These are phyloP conservation scores for Proliferodiscus dingleyae DNA, from an alignment of 2,329 filamentous ascomycete genomes.

Conservation along the genomic window DNA sequence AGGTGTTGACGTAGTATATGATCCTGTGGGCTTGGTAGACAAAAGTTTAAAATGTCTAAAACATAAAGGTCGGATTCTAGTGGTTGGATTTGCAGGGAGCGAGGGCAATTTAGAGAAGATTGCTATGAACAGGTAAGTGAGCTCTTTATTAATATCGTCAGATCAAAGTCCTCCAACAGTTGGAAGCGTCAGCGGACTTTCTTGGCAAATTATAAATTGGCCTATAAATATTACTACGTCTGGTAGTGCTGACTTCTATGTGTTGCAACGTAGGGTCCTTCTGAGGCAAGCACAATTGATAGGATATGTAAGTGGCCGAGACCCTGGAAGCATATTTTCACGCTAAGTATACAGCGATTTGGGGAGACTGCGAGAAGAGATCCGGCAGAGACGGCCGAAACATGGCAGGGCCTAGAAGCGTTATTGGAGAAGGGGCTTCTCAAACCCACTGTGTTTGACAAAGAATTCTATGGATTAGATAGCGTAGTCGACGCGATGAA, in stretches of 20 bases:
- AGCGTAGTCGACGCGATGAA: conserved; percentile 45
- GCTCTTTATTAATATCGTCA: too few species aligned
- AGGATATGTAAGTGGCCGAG: conserved; percentile 42
- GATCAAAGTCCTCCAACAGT: too few species aligned
- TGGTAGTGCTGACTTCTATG: too few species aligned
- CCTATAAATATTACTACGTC: too few species aligned
- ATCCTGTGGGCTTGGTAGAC: conserved; percentile 53
- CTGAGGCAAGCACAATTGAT: conserved; percentile 48
- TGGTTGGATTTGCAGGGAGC: conserved; percentile 54
- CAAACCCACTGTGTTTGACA: conserved; percentile 46
- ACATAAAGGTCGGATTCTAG: conserved; percentile 48
- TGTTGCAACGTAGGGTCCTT: conserved; percentile 44
- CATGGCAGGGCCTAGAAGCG: conserved; percentile 47
- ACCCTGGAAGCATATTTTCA: too few species aligned
- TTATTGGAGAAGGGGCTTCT: conserved; percentile 44
- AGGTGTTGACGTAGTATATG: conserved; percentile 54
- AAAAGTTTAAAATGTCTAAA: conserved; percentile 49
- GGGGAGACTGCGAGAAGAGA: conserved; percentile 50
- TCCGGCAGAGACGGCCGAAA: conserved; percentile 41
- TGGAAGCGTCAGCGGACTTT: too few species aligned
- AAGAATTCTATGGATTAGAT: conserved; percentile 44
- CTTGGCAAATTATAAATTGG: too few species aligned
- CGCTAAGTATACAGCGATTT: conserved; percentile 47
- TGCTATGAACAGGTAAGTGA: too few species aligned
- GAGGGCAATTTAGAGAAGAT: conserved; percentile 49